Conservation (phyloP, 2,329 filamentous ascomycete species). For the Hypoxylon sp. region DNA sequence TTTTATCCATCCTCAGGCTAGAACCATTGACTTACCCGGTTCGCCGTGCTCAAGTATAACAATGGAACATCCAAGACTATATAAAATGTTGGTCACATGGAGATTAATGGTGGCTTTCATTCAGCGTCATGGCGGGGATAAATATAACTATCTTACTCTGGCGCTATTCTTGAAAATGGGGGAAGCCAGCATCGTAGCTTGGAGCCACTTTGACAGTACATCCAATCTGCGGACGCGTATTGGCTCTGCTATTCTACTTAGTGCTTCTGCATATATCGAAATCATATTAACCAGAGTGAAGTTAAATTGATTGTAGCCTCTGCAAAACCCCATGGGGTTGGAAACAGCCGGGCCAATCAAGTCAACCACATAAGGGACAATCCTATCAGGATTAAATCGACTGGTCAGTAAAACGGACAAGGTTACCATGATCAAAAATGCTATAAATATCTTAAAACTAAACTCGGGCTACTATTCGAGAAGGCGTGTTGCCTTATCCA, state of each 20-base stretch:
- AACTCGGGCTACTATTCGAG: no score
- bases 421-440: no score
- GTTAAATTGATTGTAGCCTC: slow-evolving; percentile 32
- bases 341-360: slow-evolving; percentile 39
- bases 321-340: slow-evolving; percentile 20
- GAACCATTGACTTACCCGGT: background rate
- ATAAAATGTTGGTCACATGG: slow-evolving; percentile 6
- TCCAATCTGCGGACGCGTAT: slow-evolving; percentile 23
- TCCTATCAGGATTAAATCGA: background rate
- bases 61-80: slow-evolving; percentile 12
- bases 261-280: slow-evolving; percentile 16
- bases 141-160: background rate
- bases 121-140: background rate
- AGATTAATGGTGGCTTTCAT: slow-evolving; percentile 13
- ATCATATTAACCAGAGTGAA: slow-evolving; percentile 40
- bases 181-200: background rate
- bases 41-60: background rate
- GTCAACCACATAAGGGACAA: no score
- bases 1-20: slow-evolving; percentile 36
- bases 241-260: slow-evolving; percentile 10
- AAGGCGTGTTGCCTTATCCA: no score
- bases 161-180: slow-evolving; percentile 6
- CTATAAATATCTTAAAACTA: no score
- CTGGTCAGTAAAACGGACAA: no score
- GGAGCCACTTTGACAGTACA: background rate